Percentiles rank a stretch among this genome's conserved stretches.
phyloP scores from a whole-genome alignment of 345 rosid species.

The Brassica cretica region DNA sequence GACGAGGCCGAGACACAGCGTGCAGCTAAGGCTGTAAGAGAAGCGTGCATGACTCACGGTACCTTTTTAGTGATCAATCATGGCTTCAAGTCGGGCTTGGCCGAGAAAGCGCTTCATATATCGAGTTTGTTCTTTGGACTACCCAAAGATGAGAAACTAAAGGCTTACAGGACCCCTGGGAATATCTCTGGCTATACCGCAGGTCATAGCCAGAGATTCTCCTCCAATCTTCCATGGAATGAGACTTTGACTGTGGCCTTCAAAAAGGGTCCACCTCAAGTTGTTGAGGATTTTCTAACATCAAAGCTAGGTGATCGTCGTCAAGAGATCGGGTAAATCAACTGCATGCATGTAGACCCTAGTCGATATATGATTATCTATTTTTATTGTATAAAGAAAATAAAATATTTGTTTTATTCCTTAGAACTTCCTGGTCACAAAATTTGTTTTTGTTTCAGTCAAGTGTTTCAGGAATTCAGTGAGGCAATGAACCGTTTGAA shows the following conservation, averaged over 20 bases:
- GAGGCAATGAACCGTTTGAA: constrained; percentile 30
- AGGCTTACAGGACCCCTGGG: constrained; percentile 34
- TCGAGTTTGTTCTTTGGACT: constrained; percentile 45
- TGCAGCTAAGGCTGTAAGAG: constrained; percentile 40
- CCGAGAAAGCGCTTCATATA: constrained; percentile 37
- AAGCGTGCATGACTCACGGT: constrained; percentile 61
- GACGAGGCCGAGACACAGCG: constrained; percentile 36
- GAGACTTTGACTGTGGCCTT: constrained; percentile 54
- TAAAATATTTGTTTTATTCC: not conserved
- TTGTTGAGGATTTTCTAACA: constrained; percentile 42
- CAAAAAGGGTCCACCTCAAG: constrained; percentile 13
- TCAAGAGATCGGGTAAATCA: constrained; percentile 45
- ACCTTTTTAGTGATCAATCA: constrained; percentile 69
- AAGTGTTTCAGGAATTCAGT: constrained; percentile 35
- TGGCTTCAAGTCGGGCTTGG: constrained; percentile 47
- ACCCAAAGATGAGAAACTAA: constrained; percentile 36
- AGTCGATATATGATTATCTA: not conserved
- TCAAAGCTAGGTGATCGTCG: constrained; percentile 42
- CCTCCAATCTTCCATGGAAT: constrained; percentile 68
- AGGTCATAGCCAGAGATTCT: constrained; percentile 50
- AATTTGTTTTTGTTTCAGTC: constrained; percentile 7
- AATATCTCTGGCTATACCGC: constrained; percentile 47
- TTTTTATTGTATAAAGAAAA: not conserved
- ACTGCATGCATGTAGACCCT: not conserved
- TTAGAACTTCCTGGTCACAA: not conserved